phyloP scores from a whole-genome alignment of 2,329 filamentous ascomycete genomes.

The Talaromyces sp. region DNA sequence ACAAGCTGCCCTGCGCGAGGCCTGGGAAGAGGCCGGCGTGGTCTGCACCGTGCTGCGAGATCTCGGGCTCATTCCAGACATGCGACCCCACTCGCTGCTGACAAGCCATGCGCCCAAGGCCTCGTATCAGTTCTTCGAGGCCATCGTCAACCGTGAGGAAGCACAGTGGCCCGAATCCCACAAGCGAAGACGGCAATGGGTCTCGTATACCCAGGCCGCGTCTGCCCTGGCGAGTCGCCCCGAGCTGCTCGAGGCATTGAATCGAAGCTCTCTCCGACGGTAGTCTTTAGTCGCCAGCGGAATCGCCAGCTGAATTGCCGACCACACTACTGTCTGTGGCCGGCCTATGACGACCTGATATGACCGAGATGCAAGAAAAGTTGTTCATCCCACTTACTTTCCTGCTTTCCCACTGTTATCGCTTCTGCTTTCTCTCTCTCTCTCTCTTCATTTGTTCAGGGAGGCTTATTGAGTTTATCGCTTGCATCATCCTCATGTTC shows the following conservation, averaged over 20 bases:
- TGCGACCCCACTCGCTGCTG: conserved; percentile 53
- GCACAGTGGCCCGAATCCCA: conserved; percentile 88
- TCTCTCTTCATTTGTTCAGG: not conserved
- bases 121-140: conserved; percentile 62
- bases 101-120: conserved; percentile 62
- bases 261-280: conserved; percentile 66
- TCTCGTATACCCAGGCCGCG: conserved; percentile 76
- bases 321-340: conserved; percentile 12
- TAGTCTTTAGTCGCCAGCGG: conserved; percentile 16
- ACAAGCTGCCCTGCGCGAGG: conserved; percentile 80
- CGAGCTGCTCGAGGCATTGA: conserved; percentile 82
- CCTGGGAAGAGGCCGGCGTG: conserved; percentile 97
- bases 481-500: not conserved
- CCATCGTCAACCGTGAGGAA: conserved; percentile 79
- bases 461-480: not conserved
- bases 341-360: conserved; percentile 11
- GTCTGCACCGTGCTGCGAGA: conserved; percentile 77
- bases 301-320: not conserved
- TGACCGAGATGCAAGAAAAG: conserved; percentile 12
- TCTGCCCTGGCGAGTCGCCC: conserved; percentile 71
- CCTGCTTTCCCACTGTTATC: conserved; percentile 3
- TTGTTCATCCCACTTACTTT: conserved; percentile 4
- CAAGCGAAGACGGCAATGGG: conserved; percentile 87
- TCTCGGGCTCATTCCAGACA: conserved; percentile 80
- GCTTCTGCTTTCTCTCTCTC: not conserved